Percentiles rank a stretch among this genome's conserved stretches.
Evolutionary conservation across 306 rosid genomes (phyloP).

Genomic region (Pueraria montana): DNA sequence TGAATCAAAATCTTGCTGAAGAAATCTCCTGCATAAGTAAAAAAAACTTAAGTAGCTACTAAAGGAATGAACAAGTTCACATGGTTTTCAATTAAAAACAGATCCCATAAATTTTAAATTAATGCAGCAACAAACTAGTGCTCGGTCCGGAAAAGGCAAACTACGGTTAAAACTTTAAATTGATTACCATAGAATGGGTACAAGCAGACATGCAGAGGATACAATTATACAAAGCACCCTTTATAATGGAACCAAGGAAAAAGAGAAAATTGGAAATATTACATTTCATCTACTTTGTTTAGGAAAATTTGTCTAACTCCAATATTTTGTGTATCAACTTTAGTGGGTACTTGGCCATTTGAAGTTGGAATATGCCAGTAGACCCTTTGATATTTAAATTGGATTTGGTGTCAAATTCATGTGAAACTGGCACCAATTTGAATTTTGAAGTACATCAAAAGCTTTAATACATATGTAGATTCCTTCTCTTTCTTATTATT

Average conservation of each 20-base stretch:
- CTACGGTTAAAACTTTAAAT: conserved; percentile 1
- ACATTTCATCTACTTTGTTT: neutral
- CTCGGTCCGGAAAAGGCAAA: conserved; percentile 31
- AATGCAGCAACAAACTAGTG: conserved; percentile 17
- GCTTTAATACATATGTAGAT: neutral
- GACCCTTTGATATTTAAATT: conserved; percentile 13
- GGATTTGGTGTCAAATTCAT: conserved; percentile 19
- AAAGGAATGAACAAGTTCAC: conserved; percentile 12
- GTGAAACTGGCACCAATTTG: conserved; percentile 15
- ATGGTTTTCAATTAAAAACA: conserved; percentile 20
- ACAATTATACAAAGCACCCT: neutral
- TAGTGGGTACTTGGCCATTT: neutral
- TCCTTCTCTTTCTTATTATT: neutral
- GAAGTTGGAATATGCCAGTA: conserved; percentile 13
- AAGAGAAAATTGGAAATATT: neutral
- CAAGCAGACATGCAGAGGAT: neutral
- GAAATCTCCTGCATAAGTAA: conserved; percentile 81
- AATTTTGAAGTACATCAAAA: conserved; percentile 29
- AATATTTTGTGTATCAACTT: conserved; percentile 22
- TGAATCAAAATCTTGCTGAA: conserved; percentile 96
- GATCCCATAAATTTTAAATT: neutral
- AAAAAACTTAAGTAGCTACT: conserved; percentile 9
- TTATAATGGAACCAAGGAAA: conserved; percentile 23
- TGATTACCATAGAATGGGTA: neutral
- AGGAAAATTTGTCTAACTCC: neutral